phyloP scores from a whole-genome alignment of 371 early-diverging fungal genomes.

The Mortierella sp. region DNA sequence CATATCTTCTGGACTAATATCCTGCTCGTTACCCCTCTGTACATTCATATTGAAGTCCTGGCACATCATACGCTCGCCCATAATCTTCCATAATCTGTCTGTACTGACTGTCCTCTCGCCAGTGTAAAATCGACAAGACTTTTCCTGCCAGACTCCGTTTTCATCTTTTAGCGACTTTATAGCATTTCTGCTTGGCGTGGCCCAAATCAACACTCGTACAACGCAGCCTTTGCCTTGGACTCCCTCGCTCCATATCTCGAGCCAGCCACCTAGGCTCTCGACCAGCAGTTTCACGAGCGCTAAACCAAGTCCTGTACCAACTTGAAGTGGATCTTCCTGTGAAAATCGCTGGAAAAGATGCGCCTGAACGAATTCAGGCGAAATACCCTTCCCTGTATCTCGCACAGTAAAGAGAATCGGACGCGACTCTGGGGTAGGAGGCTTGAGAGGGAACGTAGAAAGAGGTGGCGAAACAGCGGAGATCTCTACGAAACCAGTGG shows the following conservation, averaged over 20 bases:
- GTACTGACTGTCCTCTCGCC: constrained; percentile 25
- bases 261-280: constrained; percentile 54
- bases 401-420: constrained; percentile 54
- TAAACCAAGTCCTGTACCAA: constrained; percentile 56
- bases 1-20: constrained; percentile 33
- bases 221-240: constrained; percentile 55
- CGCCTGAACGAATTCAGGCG: constrained; percentile 41
- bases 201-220: constrained; percentile 48
- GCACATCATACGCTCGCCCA: constrained; percentile 40
- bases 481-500: constrained; percentile 53
- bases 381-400: constrained; percentile 57
- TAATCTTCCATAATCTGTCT: constrained; percentile 32
- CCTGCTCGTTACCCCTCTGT: constrained; percentile 37
- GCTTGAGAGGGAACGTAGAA: constrained; percentile 22
- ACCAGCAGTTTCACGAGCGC: constrained; percentile 50
- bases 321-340: constrained; percentile 55
- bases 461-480: constrained; percentile 36
- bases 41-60: constrained; percentile 41
- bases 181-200: constrained; percentile 9
- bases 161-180: constrained; percentile 26
- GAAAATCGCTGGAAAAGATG: constrained; percentile 57
- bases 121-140: constrained; percentile 38
- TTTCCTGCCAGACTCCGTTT: constrained; percentile 27
- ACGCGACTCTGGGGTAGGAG: constrained; percentile 27
- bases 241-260: constrained; percentile 56